A percentile compares a stretch with the other conserved stretches of the same genome.
Evolutionary conservation across 2,329 filamentous ascomycete genomes (phyloP).

Genomic region (Penicillium oxalicum): DNA sequence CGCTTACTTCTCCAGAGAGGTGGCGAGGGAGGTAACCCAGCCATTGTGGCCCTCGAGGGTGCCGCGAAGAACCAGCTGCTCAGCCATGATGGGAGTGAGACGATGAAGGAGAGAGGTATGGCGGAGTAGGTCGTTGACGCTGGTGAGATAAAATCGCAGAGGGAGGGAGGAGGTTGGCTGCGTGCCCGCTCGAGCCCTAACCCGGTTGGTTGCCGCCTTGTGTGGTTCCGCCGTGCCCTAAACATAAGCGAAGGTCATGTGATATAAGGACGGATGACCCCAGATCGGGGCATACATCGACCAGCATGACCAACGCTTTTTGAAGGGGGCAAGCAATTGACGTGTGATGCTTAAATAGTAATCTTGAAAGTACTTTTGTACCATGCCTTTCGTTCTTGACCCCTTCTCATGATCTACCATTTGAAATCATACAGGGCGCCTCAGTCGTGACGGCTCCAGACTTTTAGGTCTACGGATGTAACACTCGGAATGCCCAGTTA

Average conservation of each 20-base stretch:
- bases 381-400: too few species aligned
- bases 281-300: conserved; percentile 3
- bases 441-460: too few species aligned
- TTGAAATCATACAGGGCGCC: too few species aligned
- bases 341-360: too few species aligned
- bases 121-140: conserved; percentile 39
- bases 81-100: conserved; percentile 61
- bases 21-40: conserved; percentile 98
- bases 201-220: conserved; percentile 27
- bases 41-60: conserved; percentile 98
- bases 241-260: conserved; percentile 33
- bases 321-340: too few species aligned
- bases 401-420: too few species aligned
- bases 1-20: conserved; percentile 94
- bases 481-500: too few species aligned
- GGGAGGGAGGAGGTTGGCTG: conserved; percentile 28
- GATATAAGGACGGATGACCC: conserved; percentile 1
- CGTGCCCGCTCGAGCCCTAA: conserved; percentile 37
- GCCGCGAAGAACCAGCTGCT: conserved; percentile 92
- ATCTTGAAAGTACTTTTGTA: too few species aligned
- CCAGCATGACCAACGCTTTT: too few species aligned
- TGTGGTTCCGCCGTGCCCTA: conserved; percentile 27
- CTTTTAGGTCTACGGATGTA: too few species aligned
- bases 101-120: conserved; percentile 37
- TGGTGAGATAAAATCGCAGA: conserved; percentile 37